Base-by-base conservation (phyloP, 2,329 filamentous ascomycete genomes). In the Cladosporium velox region DNA sequence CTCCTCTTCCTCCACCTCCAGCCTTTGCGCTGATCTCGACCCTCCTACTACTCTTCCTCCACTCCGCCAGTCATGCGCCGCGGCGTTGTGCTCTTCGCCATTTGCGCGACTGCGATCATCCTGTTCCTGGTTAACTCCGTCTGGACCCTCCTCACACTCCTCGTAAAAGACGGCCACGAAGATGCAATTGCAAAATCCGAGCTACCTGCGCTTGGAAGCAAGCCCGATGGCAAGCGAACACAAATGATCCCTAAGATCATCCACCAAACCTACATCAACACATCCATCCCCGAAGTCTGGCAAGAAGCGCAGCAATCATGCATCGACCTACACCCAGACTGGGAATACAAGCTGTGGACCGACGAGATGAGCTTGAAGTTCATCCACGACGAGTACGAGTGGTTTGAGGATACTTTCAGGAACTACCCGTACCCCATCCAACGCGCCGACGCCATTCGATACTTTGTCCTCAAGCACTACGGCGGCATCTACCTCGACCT, bases 281-380 rank as follows among this genome's bases (percentile, higher is more conserved):
- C 88, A 65, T 87, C 83, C 52, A 87, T 92, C 47, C 90, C 90
- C 0, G 80, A 79, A 55, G 84, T 88, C 63, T 92, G 90, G 90
- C 78, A 82, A 66, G 83, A 82, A 11, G 84, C 89, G 35, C 88
- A 91, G 71, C 80, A 87, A 77, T 88, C 83, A 71, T 92, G 90
- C 78, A 79, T 88, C 64, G 84, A 89, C 26, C 76, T 89, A 60
- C 90, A 93, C 74, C 68, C 71, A 2, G 83, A 86, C 1, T 93
- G 89, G 76, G 88, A 92, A 74, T 91, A 91, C 80, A 91, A 91
- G 88, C 84, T 93, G 24, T 95, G 91, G 91, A 92, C 90, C 8
- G 88, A 92, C 72, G 85, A 85, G 52, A 85, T 85, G 70, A 86
- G 89, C 28, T 84, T 88, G 71, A 85, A 89, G 2, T 93, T 94